Evolutionary conservation across 1,284 basidiomycete species (phyloP).

Genomic region (Cryptococcus floricola): DNA sequence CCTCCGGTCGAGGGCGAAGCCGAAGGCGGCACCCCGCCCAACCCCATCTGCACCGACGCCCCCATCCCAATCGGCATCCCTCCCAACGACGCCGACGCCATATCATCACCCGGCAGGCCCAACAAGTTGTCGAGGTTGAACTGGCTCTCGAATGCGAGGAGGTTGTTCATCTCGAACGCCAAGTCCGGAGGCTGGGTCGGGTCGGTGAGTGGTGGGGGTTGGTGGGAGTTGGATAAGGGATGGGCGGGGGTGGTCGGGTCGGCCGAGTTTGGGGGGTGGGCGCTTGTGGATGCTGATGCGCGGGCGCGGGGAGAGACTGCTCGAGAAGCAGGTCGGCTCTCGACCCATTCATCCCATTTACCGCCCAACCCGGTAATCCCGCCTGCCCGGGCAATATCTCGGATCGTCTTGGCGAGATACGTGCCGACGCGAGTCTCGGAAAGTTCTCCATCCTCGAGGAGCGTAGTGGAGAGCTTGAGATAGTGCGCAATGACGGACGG

Average conservation of each 20-base stretch:
- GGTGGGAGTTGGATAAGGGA: constrained; percentile 88
- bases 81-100: not conserved
- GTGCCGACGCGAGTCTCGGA: constrained; percentile 31
- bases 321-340: too few relatives aligned
- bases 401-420: constrained; percentile 29
- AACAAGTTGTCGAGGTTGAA: constrained; percentile 23
- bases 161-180: constrained; percentile 20
- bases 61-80: not conserved
- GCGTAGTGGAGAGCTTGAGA: constrained; percentile 26
- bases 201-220: constrained; percentile 48
- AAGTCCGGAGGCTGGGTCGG: constrained; percentile 2
- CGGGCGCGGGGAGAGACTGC: too few relatives aligned
- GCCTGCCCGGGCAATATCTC: constrained; percentile 26
- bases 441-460: constrained; percentile 26
- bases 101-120: constrained; percentile 26
- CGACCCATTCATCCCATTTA: too few relatives aligned
- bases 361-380: constrained; percentile 14
- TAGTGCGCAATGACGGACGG: constrained; percentile 29
- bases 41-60: not conserved
- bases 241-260: constrained; percentile 81
- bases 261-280: too few relatives aligned
- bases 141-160: constrained; percentile 21
- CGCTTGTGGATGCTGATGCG: too few relatives aligned
- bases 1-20: not conserved
- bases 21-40: too few relatives aligned